Evolutionary conservation across 352 stramenopile species (phyloP).

Genomic region (Chrysophaeum taylorii): DNA sequence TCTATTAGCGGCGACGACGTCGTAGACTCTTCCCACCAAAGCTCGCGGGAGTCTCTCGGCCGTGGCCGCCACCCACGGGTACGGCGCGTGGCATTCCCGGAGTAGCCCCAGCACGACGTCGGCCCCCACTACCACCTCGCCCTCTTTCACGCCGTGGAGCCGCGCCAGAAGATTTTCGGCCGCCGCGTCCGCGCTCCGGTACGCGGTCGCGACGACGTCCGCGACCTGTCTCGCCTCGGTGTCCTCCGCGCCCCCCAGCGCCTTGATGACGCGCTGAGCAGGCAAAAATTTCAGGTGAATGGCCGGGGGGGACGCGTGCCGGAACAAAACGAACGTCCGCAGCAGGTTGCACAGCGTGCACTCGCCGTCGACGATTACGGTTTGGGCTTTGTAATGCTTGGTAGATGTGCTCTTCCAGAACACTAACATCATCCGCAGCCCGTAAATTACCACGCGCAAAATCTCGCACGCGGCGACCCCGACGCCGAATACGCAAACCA

Average conservation of each 20-base stretch:
- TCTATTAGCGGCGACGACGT: neutral
- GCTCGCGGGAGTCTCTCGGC: neutral
- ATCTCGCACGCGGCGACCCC: neutral
- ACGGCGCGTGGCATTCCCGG: neutral
- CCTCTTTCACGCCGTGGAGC: neutral
- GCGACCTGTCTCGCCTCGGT: neutral
- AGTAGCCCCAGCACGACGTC: neutral
- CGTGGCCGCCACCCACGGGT: neutral
- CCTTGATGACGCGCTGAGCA: neutral
- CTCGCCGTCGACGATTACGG: slow-evolving; percentile 5
- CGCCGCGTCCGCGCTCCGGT: too few species aligned
- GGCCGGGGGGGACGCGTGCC: neutral
- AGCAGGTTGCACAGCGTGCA: neutral
- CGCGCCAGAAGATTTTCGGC: neutral
- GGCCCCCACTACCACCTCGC: neutral
- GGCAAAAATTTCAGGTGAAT: neutral
- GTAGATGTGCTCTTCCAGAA: too few species aligned
- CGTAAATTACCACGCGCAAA: neutral
- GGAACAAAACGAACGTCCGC: neutral
- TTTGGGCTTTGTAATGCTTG: neutral
- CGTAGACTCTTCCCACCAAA: neutral
- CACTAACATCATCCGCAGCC: neutral
- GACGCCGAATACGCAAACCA: too few species aligned
- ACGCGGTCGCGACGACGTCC: neutral
- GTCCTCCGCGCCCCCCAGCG: too few species aligned